These are phyloP conservation scores for Pyrenophora seminiperda DNA, from an alignment of 2,329 filamentous ascomycete species.

Conservation along the genomic window DNA sequence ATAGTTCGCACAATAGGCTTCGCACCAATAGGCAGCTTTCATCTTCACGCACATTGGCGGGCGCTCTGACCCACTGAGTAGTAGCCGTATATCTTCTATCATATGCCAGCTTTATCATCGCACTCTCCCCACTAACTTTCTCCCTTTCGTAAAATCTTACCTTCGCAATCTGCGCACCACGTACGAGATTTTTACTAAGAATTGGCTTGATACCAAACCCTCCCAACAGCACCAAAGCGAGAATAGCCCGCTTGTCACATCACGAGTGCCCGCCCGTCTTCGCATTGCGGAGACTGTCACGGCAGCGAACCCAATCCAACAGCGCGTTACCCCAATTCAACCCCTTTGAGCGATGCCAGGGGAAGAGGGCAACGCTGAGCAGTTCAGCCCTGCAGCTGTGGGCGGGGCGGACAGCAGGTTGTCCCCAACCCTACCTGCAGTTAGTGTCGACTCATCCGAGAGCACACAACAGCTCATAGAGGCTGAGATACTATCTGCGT, in stretches of 20 bases:
- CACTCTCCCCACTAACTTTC: neutral
- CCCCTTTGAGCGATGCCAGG: no score
- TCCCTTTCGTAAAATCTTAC: neutral
- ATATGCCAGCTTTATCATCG: no score
- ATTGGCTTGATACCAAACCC: no score
- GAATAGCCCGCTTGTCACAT: conserved; percentile 1
- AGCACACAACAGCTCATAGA: neutral
- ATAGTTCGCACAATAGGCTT: no score
- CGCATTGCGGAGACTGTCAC: neutral
- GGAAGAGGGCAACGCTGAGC: neutral
- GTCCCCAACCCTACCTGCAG: neutral
- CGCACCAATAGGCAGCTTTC: no score
- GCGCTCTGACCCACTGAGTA: no score
- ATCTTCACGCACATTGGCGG: no score
- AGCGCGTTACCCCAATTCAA: no score
- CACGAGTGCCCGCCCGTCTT: neutral
- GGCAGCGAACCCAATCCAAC: neutral
- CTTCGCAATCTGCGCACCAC: neutral
- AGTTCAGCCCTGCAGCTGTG: neutral
- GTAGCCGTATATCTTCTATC: no score
- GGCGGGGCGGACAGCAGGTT: neutral
- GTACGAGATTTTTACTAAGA: no score
- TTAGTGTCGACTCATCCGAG: neutral
- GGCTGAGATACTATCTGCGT: neutral
- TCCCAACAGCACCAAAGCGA: neutral